Percentiles rank a stretch among this genome's conserved stretches.
phyloP scores from a whole-genome alignment of 441 rosid species.

The Eutrema salsugineum region DNA sequence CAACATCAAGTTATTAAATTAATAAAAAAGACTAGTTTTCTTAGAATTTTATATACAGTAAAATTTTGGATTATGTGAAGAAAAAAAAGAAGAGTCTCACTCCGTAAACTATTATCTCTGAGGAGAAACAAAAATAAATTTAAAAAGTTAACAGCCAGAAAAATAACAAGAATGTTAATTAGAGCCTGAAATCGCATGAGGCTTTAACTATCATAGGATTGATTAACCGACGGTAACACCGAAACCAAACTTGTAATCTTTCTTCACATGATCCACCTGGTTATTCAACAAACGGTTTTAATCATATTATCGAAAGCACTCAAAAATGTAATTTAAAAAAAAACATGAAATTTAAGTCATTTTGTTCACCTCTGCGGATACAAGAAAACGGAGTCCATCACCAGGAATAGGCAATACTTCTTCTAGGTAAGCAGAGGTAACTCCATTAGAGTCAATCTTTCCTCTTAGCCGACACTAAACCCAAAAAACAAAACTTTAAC shows the following conservation, averaged over 20 bases:
- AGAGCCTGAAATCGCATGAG: no score
- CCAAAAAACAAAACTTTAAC: neutral
- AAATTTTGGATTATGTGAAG: no score
- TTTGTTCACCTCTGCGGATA: conserved; percentile 72
- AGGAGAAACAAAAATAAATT: no score
- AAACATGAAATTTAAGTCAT: neutral
- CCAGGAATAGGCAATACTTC: conserved; percentile 42
- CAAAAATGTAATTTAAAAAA: no score
- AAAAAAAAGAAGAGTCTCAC: no score
- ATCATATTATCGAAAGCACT: neutral
- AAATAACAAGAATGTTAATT: neutral
- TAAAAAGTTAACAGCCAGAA: no score
- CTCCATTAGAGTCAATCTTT: conserved; percentile 83
- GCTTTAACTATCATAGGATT: neutral
- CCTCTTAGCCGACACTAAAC: conserved; percentile 84
- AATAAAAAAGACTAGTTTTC: no score
- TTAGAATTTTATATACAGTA: no score
- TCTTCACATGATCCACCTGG: conserved; percentile 84
- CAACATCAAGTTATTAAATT: no score
- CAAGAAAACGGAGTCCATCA: conserved; percentile 66
- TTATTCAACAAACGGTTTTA: neutral
- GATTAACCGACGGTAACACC: conserved; percentile 59
- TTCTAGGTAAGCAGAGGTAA: conserved; percentile 58
- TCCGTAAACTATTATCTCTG: no score
- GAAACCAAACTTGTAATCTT: conserved; percentile 87